A percentile compares a stretch with the other conserved stretches of the same genome.
Conservation (phyloP, 768 basidiomycete genomes). For the Russula virescens region DNA sequence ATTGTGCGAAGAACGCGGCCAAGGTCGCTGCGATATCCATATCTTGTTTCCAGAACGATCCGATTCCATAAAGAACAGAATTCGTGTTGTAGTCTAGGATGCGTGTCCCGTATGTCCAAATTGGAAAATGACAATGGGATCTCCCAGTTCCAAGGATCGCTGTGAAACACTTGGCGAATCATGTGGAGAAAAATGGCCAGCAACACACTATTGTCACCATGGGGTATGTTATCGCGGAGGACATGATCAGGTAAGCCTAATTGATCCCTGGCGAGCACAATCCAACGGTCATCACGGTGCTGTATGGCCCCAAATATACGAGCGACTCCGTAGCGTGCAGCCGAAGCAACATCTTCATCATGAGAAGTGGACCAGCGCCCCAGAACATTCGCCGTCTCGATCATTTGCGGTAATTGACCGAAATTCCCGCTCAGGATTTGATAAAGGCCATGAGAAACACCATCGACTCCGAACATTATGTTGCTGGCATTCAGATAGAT, state of each 20-base stretch:
- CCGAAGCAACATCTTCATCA: not conserved
- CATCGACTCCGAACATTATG: not conserved
- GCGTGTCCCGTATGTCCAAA: not conserved
- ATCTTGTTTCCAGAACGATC: not conserved
- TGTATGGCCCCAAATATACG: no score
- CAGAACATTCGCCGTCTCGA: not conserved
- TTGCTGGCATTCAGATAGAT: not conserved
- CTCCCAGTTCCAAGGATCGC: no score
- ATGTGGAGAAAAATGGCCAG: not conserved
- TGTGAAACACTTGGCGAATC: not conserved
- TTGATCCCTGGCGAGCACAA: not conserved
- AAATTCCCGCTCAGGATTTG: not conserved
- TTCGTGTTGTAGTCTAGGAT: not conserved
- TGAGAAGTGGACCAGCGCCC: not conserved
- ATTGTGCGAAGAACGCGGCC: not conserved
- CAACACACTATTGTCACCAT: not conserved
- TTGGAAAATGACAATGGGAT: not conserved
- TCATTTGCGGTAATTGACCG: no score
- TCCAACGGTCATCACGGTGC: not conserved
- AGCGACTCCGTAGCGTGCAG: not conserved
- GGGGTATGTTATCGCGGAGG: not conserved
- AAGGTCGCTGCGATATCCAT: not conserved
- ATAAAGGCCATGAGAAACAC: not conserved
- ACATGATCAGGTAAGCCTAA: not conserved
- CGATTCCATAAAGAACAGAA: not conserved